Evolutionary conservation across 495 filamentous ascomycete genomes (phyloP).

Genomic region (Hyaloscypha finlandica): DNA sequence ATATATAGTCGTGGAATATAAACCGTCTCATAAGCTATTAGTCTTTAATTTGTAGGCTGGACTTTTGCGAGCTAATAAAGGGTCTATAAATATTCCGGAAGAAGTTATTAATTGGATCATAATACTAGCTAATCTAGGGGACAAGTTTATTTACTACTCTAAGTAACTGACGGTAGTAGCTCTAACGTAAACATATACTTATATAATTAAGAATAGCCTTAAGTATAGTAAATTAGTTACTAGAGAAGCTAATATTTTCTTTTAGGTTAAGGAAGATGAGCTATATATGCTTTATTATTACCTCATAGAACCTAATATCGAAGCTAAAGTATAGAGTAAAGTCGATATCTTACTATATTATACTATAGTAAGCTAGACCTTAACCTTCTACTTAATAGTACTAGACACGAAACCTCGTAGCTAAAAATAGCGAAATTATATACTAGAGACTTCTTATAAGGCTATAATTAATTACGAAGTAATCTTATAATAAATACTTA

Average conservation of each 20-base stretch:
- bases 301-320: too few relatives aligned
- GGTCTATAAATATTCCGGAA: slow-evolving; percentile 28
- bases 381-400: too few relatives aligned
- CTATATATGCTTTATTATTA: too few relatives aligned
- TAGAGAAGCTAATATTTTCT: slow-evolving; percentile 36
- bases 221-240: slow-evolving; percentile 38
- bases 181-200: slow-evolving; percentile 33
- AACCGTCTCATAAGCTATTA: slow-evolving; percentile 40
- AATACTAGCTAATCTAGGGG: slow-evolving; percentile 25
- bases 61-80: slow-evolving; percentile 32
- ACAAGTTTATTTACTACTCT: slow-evolving; percentile 28
- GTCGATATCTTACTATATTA: too few relatives aligned
- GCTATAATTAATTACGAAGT: too few relatives aligned
- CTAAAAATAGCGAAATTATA: too few relatives aligned
- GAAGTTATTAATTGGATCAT: slow-evolving; percentile 28
- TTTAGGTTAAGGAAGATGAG: slow-evolving; percentile 12
- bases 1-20: slow-evolving; percentile 38
- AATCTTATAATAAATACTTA: too few relatives aligned
- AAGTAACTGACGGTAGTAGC: slow-evolving; percentile 30
- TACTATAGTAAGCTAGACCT: too few relatives aligned
- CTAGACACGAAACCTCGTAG: too few relatives aligned
- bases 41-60: slow-evolving; percentile 34
- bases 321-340: too few relatives aligned
- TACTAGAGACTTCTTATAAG: too few relatives aligned
- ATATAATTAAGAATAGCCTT: slow-evolving; percentile 37